Base-by-base conservation (phyloP, 1,284 basidiomycete species). In the Ustanciosporium gigantosporum region DNA sequence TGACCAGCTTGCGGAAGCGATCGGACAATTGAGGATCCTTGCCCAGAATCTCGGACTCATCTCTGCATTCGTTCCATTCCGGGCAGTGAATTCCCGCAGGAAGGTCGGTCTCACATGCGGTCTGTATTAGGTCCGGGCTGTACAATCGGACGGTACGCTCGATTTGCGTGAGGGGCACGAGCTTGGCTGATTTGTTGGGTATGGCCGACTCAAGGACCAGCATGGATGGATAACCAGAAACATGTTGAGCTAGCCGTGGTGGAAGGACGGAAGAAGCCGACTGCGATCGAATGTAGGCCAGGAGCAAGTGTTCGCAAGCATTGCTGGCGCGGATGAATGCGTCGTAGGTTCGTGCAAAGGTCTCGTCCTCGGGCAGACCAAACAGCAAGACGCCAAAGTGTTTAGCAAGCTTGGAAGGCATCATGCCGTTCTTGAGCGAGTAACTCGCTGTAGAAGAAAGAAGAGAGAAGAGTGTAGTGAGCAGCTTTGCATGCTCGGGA, bases 401-500 rank as follows among this genome's bases (percentile, higher is more conserved):
- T 36, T 73, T 70, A 35, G 51, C 48, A 4, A 77, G 48, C 45
- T 60, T 56, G 20, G 66, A 64, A 5, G 75, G 74, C 39, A 73
- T 70, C 74, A 76, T 77, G 35, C 73, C 74, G 46, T 76, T 77
- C 62, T 70, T 71, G 50, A 66, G 46, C 46, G 68, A 73, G 53
- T 75, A 74, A 31, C 67, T 65, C 7, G 69, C 62, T 0, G 71
- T 73, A 1, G 67, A 72, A 15, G 74, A 71, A 34, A 77, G 65
- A 19, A 77, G 66, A 32, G 71, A 70, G 46, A 77, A 66, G 14
- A 77, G 53, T 16, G 61, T 39, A 27, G 43, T 35, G 25, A 77
- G 68, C 25, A 77, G 56, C 17, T 55, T 52, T 29, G 53, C 56
- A 8, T 60, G 56, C 2, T 52, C 50, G 5, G 57, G 44, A 3